These are phyloP conservation scores for Adansonia gregorii DNA, from an alignment of 441 rosid genomes.

Conservation along the genomic window DNA sequence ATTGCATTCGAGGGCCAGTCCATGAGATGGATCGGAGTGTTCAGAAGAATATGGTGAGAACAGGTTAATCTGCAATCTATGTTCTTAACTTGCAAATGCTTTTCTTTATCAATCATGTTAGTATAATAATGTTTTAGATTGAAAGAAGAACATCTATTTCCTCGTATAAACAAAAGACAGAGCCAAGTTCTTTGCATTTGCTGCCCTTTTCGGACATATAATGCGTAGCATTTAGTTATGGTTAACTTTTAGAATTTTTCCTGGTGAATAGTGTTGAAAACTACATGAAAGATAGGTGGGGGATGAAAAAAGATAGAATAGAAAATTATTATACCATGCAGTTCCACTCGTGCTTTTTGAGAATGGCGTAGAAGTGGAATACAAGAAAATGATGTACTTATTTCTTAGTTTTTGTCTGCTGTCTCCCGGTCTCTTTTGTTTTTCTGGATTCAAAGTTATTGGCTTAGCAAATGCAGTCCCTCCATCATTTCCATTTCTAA, in stretches of 20 bases:
- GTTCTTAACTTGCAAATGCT: slow-evolving; percentile 19
- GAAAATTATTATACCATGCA: background rate
- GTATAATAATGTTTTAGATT: background rate
- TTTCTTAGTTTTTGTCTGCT: background rate
- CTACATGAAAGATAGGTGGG: background rate
- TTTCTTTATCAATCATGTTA: background rate
- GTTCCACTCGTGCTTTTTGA: background rate
- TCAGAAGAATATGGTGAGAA: slow-evolving; percentile 53
- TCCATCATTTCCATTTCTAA: background rate
- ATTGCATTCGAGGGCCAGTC: slow-evolving; percentile 38
- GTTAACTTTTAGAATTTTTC: background rate
- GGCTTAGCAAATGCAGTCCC: background rate
- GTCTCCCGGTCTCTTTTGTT: background rate
- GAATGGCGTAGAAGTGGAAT: background rate
- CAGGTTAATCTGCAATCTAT: slow-evolving; percentile 41
- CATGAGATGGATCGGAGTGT: slow-evolving; percentile 39
- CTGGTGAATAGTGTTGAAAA: background rate
- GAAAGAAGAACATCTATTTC: background rate
- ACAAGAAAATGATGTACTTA: background rate
- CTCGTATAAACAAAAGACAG: background rate
- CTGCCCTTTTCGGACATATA: background rate
- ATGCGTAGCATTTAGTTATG: background rate
- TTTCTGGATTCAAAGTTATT: slow-evolving; percentile 5
- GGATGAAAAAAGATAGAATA: background rate
- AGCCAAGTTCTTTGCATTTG: background rate